Conservation (phyloP, 257 asterid genomes). For the Przewalskia tangutica region DNA sequence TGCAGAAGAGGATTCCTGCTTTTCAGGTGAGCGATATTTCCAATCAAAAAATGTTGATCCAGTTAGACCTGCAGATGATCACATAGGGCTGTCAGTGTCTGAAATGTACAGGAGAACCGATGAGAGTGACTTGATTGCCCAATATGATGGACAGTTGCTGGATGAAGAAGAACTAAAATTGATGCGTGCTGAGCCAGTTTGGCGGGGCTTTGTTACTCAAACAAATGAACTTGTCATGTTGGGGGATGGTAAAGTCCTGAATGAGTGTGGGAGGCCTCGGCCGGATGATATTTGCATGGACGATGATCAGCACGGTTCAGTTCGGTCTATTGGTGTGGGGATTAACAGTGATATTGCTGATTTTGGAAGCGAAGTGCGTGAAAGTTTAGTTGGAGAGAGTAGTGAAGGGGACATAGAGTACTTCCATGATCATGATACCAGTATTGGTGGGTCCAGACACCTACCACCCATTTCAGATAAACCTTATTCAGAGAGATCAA, state of each 20-base stretch:
- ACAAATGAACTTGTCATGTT: constrained; percentile 66
- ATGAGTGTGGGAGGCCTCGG: constrained; percentile 52
- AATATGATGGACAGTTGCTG: constrained; percentile 84
- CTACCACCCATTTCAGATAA: constrained; percentile 35
- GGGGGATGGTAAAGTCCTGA: constrained; percentile 47
- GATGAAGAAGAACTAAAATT: constrained; percentile 76
- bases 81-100: constrained; percentile 34
- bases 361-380: constrained; percentile 80
- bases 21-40: constrained; percentile 68
- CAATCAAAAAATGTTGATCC: constrained; percentile 58
- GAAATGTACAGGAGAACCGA: constrained; percentile 35
- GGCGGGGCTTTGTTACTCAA: constrained; percentile 89
- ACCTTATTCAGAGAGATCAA: constrained; percentile 31
- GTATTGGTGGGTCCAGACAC: constrained; percentile 33
- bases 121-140: constrained; percentile 46
- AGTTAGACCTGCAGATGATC: constrained; percentile 43
- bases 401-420: constrained; percentile 82
- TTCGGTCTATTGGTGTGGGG: constrained; percentile 98
- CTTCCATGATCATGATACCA: constrained; percentile 47
- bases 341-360: constrained; percentile 92
- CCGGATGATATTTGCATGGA: constrained; percentile 62
- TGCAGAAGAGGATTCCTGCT: constrained; percentile 84
- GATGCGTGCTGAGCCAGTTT: constrained; percentile 78
- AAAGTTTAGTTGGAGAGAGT: constrained; percentile 87
- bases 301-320: constrained; percentile 92